phyloP scores from a whole-genome alignment of 164 flowering plant species.

The Malania oleifera region DNA sequence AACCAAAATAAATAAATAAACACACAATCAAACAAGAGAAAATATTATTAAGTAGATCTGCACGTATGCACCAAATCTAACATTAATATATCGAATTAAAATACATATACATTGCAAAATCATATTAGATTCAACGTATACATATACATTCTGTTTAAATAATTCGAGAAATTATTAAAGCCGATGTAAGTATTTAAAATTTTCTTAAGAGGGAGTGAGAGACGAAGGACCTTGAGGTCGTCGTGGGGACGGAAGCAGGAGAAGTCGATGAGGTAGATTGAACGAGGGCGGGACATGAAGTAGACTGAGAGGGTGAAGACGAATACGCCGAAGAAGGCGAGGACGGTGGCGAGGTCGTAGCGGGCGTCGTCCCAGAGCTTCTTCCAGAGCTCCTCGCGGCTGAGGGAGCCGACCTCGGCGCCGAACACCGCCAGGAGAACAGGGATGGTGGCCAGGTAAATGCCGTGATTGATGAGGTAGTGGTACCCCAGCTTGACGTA shows the following conservation, averaged over 20 bases:
- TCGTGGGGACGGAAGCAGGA: constrained; percentile 70
- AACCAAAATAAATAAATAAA: neutral
- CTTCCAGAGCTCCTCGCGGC: constrained; percentile 68
- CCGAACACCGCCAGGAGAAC: constrained; percentile 63
- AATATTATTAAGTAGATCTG: neutral
- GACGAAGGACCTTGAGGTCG: constrained; percentile 59
- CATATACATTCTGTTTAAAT: too few species aligned
- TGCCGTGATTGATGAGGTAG: constrained; percentile 71
- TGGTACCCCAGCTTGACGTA: constrained; percentile 90
- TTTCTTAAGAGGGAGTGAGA: neutral
- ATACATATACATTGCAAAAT: too few species aligned
- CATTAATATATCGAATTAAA: too few species aligned
- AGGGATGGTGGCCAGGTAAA: constrained; percentile 69
- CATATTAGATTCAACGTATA: too few species aligned
- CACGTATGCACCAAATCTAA: too few species aligned
- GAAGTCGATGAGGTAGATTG: constrained; percentile 79
- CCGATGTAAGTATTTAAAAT: too few species aligned
- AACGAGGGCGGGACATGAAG: constrained; percentile 73
- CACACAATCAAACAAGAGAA: neutral
- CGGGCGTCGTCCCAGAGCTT: constrained; percentile 65
- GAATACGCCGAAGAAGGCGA: constrained; percentile 48
- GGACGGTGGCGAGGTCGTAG: constrained; percentile 67
- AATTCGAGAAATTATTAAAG: too few species aligned
- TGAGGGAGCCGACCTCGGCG: constrained; percentile 75
- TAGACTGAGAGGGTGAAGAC: constrained; percentile 67